Evolutionary conservation across 305 asterid genomes (phyloP), one percentile per base, ranked within the genome.

Genomic region (Fraxinus ornus): DNA sequence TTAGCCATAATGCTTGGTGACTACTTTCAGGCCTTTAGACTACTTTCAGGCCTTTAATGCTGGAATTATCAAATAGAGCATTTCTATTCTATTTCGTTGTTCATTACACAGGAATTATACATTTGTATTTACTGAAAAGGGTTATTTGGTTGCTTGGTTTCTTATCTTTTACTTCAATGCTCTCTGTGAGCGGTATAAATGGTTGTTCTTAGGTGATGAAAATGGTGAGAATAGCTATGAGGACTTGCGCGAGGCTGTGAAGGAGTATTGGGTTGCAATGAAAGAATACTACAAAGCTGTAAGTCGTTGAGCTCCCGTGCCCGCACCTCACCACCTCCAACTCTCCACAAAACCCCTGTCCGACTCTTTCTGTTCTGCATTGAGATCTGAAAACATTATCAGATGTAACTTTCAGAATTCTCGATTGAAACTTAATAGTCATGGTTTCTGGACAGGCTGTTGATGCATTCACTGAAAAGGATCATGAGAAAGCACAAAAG

Each of bases 261-360:
- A 4, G 85, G 93, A 95, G 84, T 88, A 91, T 35, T 88, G 94
- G 93, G 60, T 9, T 26, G 84, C 79, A 2, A 95, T 95, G 98
- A 91, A 86, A 90, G 94, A 88, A 75, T 93, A 91, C 86, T 92
- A 90, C 78, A 90, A 84, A 82, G 91, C 97, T 79, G 98, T 92
- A 88, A 86, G 95, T 83, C 33, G 70, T 84, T 80, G 26, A 76
- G 36, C 75, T 55, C 22, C 44, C 19, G 12, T 70, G 70, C 28
- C 39, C 41, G 57, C 39, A 13, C 47, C n/a, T 64, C 47, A 49
- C 66, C 44, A 19, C 64, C 57, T 68, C 44, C 21, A 41, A 39
- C 57, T 80, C 41, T 81, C 24, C 32, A n/a, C 52, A 79, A 55
- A 68, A 35, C 55, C 70, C 78, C 60, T 77, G 26, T 77, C 78